Percentiles rank a stretch among this genome's conserved stretches.
Conservation (phyloP, 345 rosid species). For the Orychophragmus violaceus region DNA sequence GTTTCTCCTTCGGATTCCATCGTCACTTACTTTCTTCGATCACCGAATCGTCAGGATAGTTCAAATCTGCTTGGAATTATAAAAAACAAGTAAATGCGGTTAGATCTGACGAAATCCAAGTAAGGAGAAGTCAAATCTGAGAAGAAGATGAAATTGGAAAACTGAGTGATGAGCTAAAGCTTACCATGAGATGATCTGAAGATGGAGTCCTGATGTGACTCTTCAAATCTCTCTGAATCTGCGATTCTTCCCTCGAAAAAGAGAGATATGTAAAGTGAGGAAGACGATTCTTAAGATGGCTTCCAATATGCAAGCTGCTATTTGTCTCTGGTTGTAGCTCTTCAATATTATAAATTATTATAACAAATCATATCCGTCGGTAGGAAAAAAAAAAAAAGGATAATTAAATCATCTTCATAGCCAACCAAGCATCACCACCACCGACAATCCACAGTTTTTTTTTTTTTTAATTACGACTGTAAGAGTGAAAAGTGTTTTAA, state of each 20-base stretch:
- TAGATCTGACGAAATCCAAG: slow-evolving; percentile 28
- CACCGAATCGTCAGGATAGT: slow-evolving; percentile 15
- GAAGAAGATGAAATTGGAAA: not conserved
- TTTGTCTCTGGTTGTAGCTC: slow-evolving; percentile 28
- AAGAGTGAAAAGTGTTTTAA: not conserved
- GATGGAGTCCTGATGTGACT: slow-evolving; percentile 19
- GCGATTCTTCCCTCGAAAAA: not conserved
- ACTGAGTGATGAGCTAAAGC: not conserved
- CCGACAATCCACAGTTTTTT: slow-evolving; percentile 26
- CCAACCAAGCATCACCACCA: slow-evolving; percentile 25
- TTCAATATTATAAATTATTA: not conserved
- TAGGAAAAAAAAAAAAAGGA: not conserved
- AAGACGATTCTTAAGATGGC: slow-evolving; percentile 17
- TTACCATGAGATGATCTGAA: slow-evolving; percentile 33
- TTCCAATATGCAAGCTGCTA: slow-evolving; percentile 13
- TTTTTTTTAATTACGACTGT: not conserved
- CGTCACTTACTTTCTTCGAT: not conserved
- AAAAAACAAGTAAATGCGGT: not conserved
- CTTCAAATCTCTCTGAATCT: slow-evolving; percentile 5
- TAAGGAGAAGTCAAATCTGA: slow-evolving; percentile 22
- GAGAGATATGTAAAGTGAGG: not conserved
- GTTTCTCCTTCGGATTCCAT: slow-evolving; percentile 81
- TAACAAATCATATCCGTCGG: slow-evolving; percentile 25
- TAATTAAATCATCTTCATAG: not conserved
- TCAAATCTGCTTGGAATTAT: slow-evolving; percentile 15